phyloP scores from a whole-genome alignment of 2,329 filamentous ascomycete genomes.

The Talaromyces marneffei region DNA sequence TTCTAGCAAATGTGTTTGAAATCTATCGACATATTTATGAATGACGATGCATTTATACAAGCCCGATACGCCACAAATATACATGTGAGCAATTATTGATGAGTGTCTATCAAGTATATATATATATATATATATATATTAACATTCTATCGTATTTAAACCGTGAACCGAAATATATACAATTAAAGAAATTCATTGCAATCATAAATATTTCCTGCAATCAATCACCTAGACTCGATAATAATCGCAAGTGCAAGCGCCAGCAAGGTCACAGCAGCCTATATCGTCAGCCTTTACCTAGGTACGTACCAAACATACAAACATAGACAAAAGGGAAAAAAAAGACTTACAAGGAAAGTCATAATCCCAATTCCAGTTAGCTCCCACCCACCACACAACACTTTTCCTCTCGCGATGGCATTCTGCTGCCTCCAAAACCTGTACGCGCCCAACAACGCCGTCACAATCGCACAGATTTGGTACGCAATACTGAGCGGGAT shows the following conservation, averaged over 20 bases:
- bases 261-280: constrained; percentile 10
- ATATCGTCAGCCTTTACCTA: background rate
- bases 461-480: constrained; percentile 47
- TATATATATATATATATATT: background rate
- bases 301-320: too few relatives aligned
- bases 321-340: background rate
- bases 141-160: background rate
- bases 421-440: constrained; percentile 58
- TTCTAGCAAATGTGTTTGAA: background rate
- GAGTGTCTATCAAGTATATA: background rate
- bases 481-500: constrained; percentile 50
- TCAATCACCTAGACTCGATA: background rate
- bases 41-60: background rate
- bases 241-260: constrained; percentile 8
- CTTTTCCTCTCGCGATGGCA: constrained; percentile 53
- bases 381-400: constrained; percentile 56
- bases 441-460: constrained; percentile 50
- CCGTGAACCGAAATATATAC: background rate
- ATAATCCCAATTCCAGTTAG: constrained; percentile 45
- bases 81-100: background rate
- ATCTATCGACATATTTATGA: background rate
- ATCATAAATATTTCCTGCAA: background rate
- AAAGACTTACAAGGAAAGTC: constrained; percentile 44
- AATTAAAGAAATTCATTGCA: background rate
- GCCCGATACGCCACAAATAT: background rate